Evolutionary conservation across 2,329 filamentous ascomycete species (phyloP).

Genomic region (Lachnellula arida): DNA sequence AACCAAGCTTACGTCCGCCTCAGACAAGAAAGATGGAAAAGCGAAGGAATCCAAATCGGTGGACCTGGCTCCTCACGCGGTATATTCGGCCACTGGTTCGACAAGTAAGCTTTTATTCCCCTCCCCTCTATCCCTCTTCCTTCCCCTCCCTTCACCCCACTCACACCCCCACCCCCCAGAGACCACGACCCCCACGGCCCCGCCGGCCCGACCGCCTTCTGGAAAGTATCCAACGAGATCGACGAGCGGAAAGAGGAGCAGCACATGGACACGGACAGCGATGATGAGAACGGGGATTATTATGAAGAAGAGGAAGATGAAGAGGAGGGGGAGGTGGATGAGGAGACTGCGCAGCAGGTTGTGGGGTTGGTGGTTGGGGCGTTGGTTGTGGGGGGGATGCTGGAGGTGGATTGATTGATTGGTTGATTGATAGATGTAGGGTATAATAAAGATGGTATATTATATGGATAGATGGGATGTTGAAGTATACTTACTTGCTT

Average conservation of each 20-base stretch:
- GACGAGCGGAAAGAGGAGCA: slow-evolving; percentile 1
- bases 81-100: slow-evolving; percentile 73
- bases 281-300: neutral
- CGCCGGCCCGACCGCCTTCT: slow-evolving; percentile 70
- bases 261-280: neutral
- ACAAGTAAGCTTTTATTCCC: slow-evolving; percentile 46
- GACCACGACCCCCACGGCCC: slow-evolving; percentile 66
- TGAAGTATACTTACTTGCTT: too few relatives aligned
- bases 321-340: neutral
- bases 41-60: slow-evolving; percentile 70
- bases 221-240: slow-evolving; percentile 61
- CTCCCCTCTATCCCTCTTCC: neutral
- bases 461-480: too few relatives aligned
- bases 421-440: too few relatives aligned
- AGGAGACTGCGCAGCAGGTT: too few relatives aligned
- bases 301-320: slow-evolving; percentile 4
- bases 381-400: too few relatives aligned
- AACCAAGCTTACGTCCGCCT: slow-evolving; percentile 16
- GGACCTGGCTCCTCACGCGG: slow-evolving; percentile 61
- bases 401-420: neutral
- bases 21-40: slow-evolving; percentile 69
- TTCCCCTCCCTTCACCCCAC: neutral
- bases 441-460: too few relatives aligned
- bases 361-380: neutral
- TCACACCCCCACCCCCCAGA: slow-evolving; percentile 33